phyloP scores from a whole-genome alignment of 2,329 filamentous ascomycete species.

The Trichophyton benhamiae region DNA sequence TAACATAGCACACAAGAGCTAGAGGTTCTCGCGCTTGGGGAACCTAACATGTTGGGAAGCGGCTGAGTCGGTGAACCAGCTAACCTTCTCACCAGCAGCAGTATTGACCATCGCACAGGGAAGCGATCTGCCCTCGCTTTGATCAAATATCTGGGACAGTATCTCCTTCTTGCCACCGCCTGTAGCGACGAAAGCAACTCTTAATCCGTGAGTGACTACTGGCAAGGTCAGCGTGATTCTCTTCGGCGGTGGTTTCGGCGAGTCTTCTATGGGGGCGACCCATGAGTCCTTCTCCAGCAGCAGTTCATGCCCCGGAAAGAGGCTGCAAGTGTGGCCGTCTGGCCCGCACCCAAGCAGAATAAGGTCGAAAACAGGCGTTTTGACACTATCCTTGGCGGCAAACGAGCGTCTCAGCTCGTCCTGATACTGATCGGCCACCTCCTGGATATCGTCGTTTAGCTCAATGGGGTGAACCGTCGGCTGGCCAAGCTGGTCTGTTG shows the following conservation, averaged over 20 bases:
- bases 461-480: conserved; percentile 69
- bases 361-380: conserved; percentile 87
- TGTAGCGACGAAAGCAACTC: conserved; percentile 83
- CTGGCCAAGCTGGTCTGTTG: conserved; percentile 44
- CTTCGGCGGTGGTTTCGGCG: conserved; percentile 82
- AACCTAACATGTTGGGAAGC: conserved; percentile 78
- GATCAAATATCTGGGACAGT: conserved; percentile 82
- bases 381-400: conserved; percentile 84
- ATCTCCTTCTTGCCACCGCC: conserved; percentile 82
- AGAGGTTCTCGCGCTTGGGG: conserved; percentile 59
- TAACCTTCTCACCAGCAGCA: conserved; percentile 69
- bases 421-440: conserved; percentile 89
- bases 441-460: conserved; percentile 72
- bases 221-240: conserved; percentile 87
- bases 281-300: conserved; percentile 79
- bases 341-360: conserved; percentile 87
- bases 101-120: conserved; percentile 85
- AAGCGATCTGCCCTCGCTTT: conserved; percentile 56
- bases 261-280: conserved; percentile 85
- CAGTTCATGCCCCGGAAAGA: conserved; percentile 83
- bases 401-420: conserved; percentile 74
- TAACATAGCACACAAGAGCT: conserved; percentile 4
- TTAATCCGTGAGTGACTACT: conserved; percentile 74
- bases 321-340: conserved; percentile 91
- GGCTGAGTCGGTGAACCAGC: conserved; percentile 84